Percentiles rank a stretch among this genome's conserved stretches.
Conservation (phyloP, 805 yeast genomes). For the Wickerhamiella allomyrinae region DNA sequence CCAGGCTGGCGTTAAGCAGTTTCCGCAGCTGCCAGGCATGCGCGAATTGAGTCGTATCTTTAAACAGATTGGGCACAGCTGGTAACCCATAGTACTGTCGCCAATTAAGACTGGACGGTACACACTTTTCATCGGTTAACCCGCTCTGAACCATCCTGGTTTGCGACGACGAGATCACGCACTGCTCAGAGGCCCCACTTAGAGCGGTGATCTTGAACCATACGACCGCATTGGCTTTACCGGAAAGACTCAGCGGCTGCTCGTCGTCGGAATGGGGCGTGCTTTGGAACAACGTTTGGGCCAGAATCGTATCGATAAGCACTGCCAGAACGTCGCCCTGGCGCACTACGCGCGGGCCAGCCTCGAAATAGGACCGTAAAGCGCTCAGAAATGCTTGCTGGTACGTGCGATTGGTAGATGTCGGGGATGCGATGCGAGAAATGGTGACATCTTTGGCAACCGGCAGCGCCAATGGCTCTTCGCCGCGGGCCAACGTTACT, state of each 20-base stretch:
- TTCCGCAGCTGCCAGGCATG: constrained; percentile 40
- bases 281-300: constrained; percentile 34
- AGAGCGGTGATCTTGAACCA: constrained; percentile 68
- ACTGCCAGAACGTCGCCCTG: constrained; percentile 65
- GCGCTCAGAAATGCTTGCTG: constrained; percentile 50
- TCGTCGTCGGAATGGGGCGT: constrained; percentile 9
- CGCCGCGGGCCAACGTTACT: constrained; percentile 14
- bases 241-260: constrained; percentile 35
- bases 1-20: constrained; percentile 36
- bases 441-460: constrained; percentile 52
- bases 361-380: constrained; percentile 47
- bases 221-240: constrained; percentile 57
- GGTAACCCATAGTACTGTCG: constrained; percentile 33
- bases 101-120: constrained; percentile 29
- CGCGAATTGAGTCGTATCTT: constrained; percentile 30
- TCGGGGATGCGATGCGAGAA: constrained; percentile 53
- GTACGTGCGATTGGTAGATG: constrained; percentile 46
- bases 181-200: constrained; percentile 20
- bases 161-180: constrained; percentile 47
- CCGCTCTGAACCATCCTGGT: constrained; percentile 65
- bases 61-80: constrained; percentile 16
- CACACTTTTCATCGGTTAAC: constrained; percentile 26
- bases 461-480: constrained; percentile 20
- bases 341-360: constrained; percentile 40
- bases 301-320: constrained; percentile 53